These are phyloP conservation scores for Nymphaea thermarum DNA, from an alignment of 164 flowering plant genomes.

Conservation along the genomic window DNA sequence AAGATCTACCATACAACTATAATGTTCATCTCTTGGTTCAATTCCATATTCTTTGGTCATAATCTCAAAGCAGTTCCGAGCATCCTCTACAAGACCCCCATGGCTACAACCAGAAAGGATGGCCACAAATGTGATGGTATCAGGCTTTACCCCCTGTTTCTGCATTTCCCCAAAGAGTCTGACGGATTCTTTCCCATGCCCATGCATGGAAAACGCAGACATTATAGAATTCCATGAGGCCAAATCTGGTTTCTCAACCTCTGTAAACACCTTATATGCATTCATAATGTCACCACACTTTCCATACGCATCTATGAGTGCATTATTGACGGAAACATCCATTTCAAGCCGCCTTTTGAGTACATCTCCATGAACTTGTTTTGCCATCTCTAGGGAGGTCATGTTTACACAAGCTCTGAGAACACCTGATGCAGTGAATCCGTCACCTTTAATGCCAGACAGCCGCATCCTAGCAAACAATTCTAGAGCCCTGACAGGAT, in stretches of 20 bases:
- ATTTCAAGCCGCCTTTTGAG: constrained; percentile 30
- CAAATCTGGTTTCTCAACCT: constrained; percentile 30
- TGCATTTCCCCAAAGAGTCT: constrained; percentile 27
- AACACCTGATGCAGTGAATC: constrained; percentile 33
- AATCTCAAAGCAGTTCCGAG: neutral
- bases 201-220: constrained; percentile 32
- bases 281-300: constrained; percentile 21
- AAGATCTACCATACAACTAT: constrained; percentile 7
- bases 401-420: constrained; percentile 29
- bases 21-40: constrained; percentile 4
- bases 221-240: constrained; percentile 57
- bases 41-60: constrained; percentile 3
- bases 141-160: constrained; percentile 27
- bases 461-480: constrained; percentile 30
- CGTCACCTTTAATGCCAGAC: constrained; percentile 26
- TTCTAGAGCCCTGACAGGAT: constrained; percentile 23
- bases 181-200: constrained; percentile 24
- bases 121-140: constrained; percentile 33
- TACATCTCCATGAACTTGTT: constrained; percentile 38
- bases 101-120: constrained; percentile 25
- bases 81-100: constrained; percentile 1
- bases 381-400: constrained; percentile 21
- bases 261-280: constrained; percentile 26
- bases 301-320: constrained; percentile 47
- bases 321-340: constrained; percentile 41